Evolutionary conservation across 2,329 filamentous ascomycete species (phyloP).

Genomic region (Penicillium sp.): DNA sequence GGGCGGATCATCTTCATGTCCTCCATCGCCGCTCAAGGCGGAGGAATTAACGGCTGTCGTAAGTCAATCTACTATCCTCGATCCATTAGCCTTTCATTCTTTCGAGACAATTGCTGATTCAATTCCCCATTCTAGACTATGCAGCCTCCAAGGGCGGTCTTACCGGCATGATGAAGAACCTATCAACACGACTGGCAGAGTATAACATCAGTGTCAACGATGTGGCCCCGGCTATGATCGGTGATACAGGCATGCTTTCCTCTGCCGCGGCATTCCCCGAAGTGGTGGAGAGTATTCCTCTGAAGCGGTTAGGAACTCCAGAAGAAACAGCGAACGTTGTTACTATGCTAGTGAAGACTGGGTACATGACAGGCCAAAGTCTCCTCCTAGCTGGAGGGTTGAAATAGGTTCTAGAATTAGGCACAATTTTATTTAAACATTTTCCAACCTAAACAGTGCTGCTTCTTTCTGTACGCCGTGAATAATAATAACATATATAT

Average conservation of each 20-base stretch:
- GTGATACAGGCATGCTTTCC: slow-evolving; percentile 63
- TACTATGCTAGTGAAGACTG: slow-evolving; percentile 59
- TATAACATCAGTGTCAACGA: slow-evolving; percentile 66
- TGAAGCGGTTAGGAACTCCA: slow-evolving; percentile 58
- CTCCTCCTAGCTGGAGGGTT: slow-evolving; percentile 55
- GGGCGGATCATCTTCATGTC: slow-evolving; percentile 65
- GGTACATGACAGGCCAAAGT: slow-evolving; percentile 60
- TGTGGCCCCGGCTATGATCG: slow-evolving; percentile 68
- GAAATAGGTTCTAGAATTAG: slow-evolving; percentile 36
- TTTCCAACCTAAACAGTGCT: neutral
- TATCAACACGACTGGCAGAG: slow-evolving; percentile 59
- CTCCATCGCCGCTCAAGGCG: slow-evolving; percentile 63
- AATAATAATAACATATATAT: neutral
- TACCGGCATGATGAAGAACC: slow-evolving; percentile 65
- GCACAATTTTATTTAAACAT: neutral
- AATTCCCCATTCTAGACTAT: slow-evolving; percentile 37
- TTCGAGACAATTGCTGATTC: neutral
- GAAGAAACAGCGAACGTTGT: slow-evolving; percentile 63
- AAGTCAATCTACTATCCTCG: slow-evolving; percentile 16
- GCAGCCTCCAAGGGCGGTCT: slow-evolving; percentile 63
- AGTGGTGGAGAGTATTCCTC: slow-evolving; percentile 60
- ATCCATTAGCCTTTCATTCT: too few species aligned
- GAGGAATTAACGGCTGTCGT: slow-evolving; percentile 63
- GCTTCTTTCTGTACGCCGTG: neutral
- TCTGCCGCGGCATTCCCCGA: slow-evolving; percentile 59